Evolutionary conservation across 805 yeast genomes (phyloP), one percentile per base, ranked within the genome.

Genomic region (Ogataea pilisensis): DNA sequence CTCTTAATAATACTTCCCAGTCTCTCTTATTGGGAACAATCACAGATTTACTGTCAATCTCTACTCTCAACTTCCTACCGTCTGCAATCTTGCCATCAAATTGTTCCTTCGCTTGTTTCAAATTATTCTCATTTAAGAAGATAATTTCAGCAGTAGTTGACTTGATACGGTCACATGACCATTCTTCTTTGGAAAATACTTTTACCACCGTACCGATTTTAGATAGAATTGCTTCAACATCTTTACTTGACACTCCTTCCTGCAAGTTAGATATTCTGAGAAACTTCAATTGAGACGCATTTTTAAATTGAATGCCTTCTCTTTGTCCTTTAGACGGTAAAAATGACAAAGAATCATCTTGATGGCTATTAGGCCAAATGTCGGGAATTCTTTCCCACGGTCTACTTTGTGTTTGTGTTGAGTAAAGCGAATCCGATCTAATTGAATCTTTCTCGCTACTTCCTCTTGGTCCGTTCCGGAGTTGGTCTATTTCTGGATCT

Each of bases 61-160:
- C 55, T 1, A 66, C 71, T 31, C 54, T 53, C 8, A 73, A 45
- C 2, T 59, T 58, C 36, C 19, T 8, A 9, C 76, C 76, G 50
- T 76, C 78, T 11, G 78, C 77, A n/a, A 60, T 44, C 1, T 70
- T 72, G 6, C 69, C 68, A 43, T 76, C 58, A 26, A 75, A 60
- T 29, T 54, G 44, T 16, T 46, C 44, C 14, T 54, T 53, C 0
- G 70, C 70, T 3, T 38, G 43, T 11, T 54, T 50, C 21, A 74
- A 52, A 12, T 49, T 50, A 0, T 50, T 48, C 2, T 64, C 57
- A 22, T 62, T 51, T 2, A 42, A 42, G 41, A 68, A 58, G 42
- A 54, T 51, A 4, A 69, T 60, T 37, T 66, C 67, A 2, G 72
- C 73, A 5, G 58, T 57, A 7, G 68, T 51, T 0, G 71, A 65